Base-by-base conservation (phyloP, 1,284 basidiomycete genomes). In the Cutaneotrichosporon dermatis region DNA sequence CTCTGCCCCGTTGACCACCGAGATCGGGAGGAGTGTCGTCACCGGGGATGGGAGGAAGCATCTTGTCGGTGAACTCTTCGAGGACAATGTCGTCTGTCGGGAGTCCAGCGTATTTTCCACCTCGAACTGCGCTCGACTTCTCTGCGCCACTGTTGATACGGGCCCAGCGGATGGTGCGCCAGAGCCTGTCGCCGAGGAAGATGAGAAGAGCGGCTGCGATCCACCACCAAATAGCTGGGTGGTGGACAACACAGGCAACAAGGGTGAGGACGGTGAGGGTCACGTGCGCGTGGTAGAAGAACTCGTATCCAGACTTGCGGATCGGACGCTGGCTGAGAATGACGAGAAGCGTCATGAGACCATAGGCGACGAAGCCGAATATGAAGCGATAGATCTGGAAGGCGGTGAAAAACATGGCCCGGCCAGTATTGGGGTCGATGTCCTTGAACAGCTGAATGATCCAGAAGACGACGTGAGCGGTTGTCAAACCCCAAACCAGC, bases 281-380 rank as follows among this genome's bases (percentile, higher is more conserved):
- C 54, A 92, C 71, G 70, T 93, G 90, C 3, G 84, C 72, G 61
- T 83, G 76, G 73, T 89, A 92, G 79, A 93, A 93, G 25, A 80
- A 70, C 75, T 92, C 90, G 76, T 91, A 93, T 66, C 84, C 83
- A 10, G 80, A 79, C 53, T 83, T 83, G 40, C 91, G 83, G 51
- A 93, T 74, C 4, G 85, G 83, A 6, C 80, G 79, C 41, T 89
- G 69, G 35, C 88, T 89, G 42, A 86, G 74, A 40, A 85, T 68
- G 62, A 87, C 83, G 56, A 92, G 79, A 8, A 86, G 71, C 0
- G 87, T 89, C 72, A 93, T 81, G 45, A 84, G 79, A n/a, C 78
- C 79, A 74, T 88, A 92, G 0, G 87, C 89, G 37, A 83, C 82
- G 79, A 86, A 86, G 10, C 86, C 90, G 69, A 81, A 89, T 54